Conservation (phyloP, 73 alveolate genomes). For the Symbiodinium pilosum region DNA sequence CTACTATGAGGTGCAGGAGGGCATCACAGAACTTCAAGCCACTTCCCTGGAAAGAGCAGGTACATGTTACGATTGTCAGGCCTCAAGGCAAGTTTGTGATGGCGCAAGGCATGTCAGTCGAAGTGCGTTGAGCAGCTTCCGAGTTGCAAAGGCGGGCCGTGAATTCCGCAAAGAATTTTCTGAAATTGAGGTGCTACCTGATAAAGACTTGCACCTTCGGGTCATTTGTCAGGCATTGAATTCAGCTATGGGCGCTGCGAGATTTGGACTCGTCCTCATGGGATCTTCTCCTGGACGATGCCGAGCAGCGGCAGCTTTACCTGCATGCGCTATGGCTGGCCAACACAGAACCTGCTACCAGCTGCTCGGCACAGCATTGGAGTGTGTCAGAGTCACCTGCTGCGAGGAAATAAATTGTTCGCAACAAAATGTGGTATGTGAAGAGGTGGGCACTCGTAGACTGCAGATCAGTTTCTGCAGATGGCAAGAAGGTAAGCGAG, state of each 20-base stretch:
- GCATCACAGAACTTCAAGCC: slow-evolving; percentile 17
- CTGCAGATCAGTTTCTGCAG: too few relatives aligned
- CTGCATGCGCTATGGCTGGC: slow-evolving; percentile 90
- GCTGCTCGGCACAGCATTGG: not conserved
- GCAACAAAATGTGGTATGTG: too few relatives aligned
- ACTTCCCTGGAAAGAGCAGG: too few relatives aligned
- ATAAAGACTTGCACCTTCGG: not conserved
- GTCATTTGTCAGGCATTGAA: slow-evolving; percentile 24
- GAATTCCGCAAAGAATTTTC: not conserved
- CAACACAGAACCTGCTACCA: slow-evolving; percentile 34
- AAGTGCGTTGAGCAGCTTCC: slow-evolving; percentile 57
- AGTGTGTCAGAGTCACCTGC: too few relatives aligned
- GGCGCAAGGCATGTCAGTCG: slow-evolving; percentile 29
- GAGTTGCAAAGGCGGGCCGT: slow-evolving; percentile 65
- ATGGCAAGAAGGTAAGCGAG: too few relatives aligned
- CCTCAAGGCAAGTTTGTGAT: not conserved
- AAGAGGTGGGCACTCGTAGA: too few relatives aligned
- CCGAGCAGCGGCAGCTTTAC: not conserved
- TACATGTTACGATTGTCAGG: not conserved
- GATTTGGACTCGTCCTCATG: slow-evolving; percentile 42
- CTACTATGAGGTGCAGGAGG: slow-evolving; percentile 48
- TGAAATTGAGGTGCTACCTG: not conserved
- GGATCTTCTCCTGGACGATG: not conserved
- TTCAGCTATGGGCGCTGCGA: slow-evolving; percentile 78
- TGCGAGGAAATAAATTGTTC: too few relatives aligned